A percentile compares a stretch with the other conserved stretches of the same genome.
Evolutionary conservation across 805 yeast genomes (phyloP).

Genomic region (Tanozyma kutaoensis): DNA sequence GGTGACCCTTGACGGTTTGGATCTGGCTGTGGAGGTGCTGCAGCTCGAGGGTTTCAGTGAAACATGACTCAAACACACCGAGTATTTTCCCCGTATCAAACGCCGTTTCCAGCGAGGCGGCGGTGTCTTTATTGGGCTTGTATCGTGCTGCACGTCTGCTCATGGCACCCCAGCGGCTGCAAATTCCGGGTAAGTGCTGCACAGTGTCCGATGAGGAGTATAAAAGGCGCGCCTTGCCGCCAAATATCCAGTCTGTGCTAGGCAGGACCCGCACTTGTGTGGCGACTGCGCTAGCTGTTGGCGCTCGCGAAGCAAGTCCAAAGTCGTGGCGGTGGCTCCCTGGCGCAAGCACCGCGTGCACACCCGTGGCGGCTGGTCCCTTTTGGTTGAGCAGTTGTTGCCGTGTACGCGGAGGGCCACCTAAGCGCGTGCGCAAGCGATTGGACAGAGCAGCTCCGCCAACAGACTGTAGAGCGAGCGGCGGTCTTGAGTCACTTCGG

Average conservation of each 20-base stretch:
- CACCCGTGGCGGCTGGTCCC: too few species aligned
- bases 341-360: too few species aligned
- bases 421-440: too few species aligned
- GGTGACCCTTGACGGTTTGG: conserved; percentile 57
- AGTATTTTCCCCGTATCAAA: conserved; percentile 15
- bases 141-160: conserved; percentile 19
- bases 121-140: conserved; percentile 9
- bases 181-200: too few species aligned
- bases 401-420: too few species aligned
- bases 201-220: too few species aligned
- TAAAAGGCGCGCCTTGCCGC: too few species aligned
- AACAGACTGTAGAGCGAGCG: conserved; percentile 84
- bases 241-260: too few species aligned
- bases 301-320: conserved; percentile 59
- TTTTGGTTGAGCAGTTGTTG: too few species aligned
- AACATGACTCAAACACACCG: conserved; percentile 19
- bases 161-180: conserved; percentile 5
- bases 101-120: conserved; percentile 1
- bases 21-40: conserved; percentile 29
- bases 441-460: conserved; percentile 92
- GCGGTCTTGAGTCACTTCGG: conserved; percentile 47
- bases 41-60: conserved; percentile 18
- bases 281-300: conserved; percentile 31
- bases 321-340: too few species aligned
- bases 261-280: too few species aligned